Evolutionary conservation across 129 eudicot species (phyloP), one percentile per base, ranked within the genome.

Genomic region (Silybum marianum): DNA sequence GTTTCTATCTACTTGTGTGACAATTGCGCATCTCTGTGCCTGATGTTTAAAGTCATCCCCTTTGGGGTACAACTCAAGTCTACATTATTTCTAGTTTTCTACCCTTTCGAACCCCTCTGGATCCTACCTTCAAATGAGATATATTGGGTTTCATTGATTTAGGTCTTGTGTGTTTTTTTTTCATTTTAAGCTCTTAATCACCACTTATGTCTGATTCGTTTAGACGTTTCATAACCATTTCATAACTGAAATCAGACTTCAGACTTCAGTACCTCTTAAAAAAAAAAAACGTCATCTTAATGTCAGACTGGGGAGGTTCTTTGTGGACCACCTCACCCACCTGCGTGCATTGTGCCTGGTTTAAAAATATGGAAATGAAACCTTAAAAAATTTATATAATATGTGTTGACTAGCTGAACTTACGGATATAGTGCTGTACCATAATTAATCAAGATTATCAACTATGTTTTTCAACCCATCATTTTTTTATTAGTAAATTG

Each of bases 321-420:
- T 54, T 54, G 63, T 54, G 22, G 63, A 54, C 63, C 16, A 3
- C 21, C 63, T 54, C 63, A 3, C 14, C 1, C 7, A 16, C 22
- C 21, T 54, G 63, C 22, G 22, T 54, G 63, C 63, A 54, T 54
- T n/a, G 1, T 54, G 63, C 22, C 7, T 54, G 22, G 7, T 16
- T 54, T 1, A 54, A 54, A 54, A 16, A 16, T 54, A 0, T 16
- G 9, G 1, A 54, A 38, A 54, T 54, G 63, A 54, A 54, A 54
- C 63, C 63, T 58, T 26, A 22, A 19, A 7, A 77, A 9, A 40
- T 21, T 13, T 19, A 62, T 38, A 77, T 65, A 65, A n/a, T 65
- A 39, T 66, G 74, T 7, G 81, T 78, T 78, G 81, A 78, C 74
- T 24, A 66, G 66, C 74, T 40, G 69, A 78, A 78, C 62, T 2